Evolutionary conservation across 73 alveolate species (phyloP).

Genomic region (Paramecium sexaurelia): DNA sequence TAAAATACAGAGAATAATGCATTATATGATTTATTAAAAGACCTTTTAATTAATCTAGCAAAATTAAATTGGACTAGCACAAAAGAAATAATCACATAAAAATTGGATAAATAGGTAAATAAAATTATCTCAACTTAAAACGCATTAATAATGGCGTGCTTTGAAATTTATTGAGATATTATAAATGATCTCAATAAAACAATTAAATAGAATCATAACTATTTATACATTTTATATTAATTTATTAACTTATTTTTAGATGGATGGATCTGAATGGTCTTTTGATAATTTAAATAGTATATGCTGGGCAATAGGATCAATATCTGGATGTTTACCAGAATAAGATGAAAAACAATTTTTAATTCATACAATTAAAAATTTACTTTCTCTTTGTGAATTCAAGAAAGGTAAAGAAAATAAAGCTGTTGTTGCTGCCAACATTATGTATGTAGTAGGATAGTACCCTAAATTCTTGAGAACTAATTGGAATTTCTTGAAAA

Average conservation of each 20-base stretch:
- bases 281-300: slow-evolving; percentile 81
- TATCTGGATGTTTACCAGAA: slow-evolving; percentile 77
- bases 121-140: slow-evolving; percentile 68
- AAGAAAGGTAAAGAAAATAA: slow-evolving; percentile 80
- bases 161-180: slow-evolving; percentile 73
- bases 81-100: slow-evolving; percentile 76
- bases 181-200: slow-evolving; percentile 66
- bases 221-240: slow-evolving; percentile 75
- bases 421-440: slow-evolving; percentile 87
- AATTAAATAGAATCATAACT: slow-evolving; percentile 69
- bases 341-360: slow-evolving; percentile 85
- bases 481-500: slow-evolving; percentile 97
- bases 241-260: slow-evolving; percentile 78
- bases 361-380: slow-evolving; percentile 79
- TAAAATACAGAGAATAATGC: slow-evolving; percentile 87
- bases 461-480: slow-evolving; percentile 94
- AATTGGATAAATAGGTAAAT: slow-evolving; percentile 78
- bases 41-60: slow-evolving; percentile 78
- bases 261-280: slow-evolving; percentile 77
- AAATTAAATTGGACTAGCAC: slow-evolving; percentile 80
- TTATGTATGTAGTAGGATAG: slow-evolving; percentile 98
- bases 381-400: slow-evolving; percentile 74
- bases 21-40: slow-evolving; percentile 85
- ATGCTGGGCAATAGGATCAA: slow-evolving; percentile 90
- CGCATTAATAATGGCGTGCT: slow-evolving; percentile 86